These are phyloP conservation scores for Chenopodium formosanum DNA, from an alignment of 148 eudicot species.

Conservation along the genomic window DNA sequence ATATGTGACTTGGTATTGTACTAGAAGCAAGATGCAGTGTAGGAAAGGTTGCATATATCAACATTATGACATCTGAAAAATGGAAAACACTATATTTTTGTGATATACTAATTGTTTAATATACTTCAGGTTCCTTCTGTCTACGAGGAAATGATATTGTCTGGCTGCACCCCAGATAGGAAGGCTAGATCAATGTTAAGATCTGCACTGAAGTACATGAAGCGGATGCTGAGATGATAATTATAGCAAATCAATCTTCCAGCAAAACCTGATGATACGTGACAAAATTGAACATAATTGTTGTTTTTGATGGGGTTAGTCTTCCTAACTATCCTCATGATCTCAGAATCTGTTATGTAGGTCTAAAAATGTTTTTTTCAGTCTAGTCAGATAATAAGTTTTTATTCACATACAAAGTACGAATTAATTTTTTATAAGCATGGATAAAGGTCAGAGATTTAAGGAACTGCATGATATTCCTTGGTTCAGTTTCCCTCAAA, in stretches of 20 bases:
- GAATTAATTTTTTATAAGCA: too few relatives aligned
- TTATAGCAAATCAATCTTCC: not conserved
- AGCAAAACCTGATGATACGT: not conserved
- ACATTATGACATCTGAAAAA: not conserved
- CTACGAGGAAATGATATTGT: conserved; percentile 85
- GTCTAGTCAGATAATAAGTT: not conserved
- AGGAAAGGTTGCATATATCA: not conserved
- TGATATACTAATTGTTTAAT: not conserved
- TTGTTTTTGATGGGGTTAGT: conserved; percentile 16
- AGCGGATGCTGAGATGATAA: conserved; percentile 54
- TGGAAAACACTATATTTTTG: not conserved
- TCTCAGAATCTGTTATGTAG: not conserved
- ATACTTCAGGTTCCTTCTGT: conserved; percentile 80
- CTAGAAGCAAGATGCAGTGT: not conserved
- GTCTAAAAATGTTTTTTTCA: not conserved
- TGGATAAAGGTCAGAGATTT: not conserved
- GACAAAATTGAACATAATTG: conserved; percentile 6
- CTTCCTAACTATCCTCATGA: not conserved
- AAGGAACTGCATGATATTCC: not conserved
- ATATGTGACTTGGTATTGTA: not conserved
- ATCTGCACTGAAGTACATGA: conserved; percentile 90
- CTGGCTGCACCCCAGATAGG: conserved; percentile 83
- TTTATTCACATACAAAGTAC: not conserved
- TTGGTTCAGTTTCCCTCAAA: not conserved
- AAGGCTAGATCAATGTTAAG: conserved; percentile 92